These are phyloP conservation scores for Acanthochlamys bracteata DNA, from an alignment of 106 monocot species.

Conservation along the genomic window DNA sequence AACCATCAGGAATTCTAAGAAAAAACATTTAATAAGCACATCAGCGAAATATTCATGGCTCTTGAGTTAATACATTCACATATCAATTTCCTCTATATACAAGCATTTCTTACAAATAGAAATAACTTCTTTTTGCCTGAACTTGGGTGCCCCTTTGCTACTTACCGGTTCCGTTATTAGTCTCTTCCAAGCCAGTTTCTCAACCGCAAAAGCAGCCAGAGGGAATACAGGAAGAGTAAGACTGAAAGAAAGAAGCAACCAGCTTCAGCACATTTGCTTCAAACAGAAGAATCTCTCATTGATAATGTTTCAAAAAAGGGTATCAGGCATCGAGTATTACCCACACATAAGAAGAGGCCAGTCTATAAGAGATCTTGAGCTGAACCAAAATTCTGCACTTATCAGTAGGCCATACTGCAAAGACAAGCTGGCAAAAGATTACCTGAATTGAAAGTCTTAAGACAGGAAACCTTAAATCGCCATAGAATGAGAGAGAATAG, in stretches of 20 bases:
- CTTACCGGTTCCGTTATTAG: slow-evolving; percentile 52
- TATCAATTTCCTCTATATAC: no score
- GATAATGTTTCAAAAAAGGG: not conserved
- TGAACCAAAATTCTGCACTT: slow-evolving; percentile 80
- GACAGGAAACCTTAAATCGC: no score
- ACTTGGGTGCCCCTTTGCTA: not conserved
- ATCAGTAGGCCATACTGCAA: slow-evolving; percentile 74
- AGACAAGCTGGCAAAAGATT: slow-evolving; percentile 6
- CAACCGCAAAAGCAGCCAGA: slow-evolving; percentile 40
- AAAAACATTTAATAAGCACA: no score
- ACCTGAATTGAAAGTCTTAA: not conserved
- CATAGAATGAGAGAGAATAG: not conserved
- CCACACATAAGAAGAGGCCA: slow-evolving; percentile 86
- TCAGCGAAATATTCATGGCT: no score
- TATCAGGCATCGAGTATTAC: slow-evolving; percentile 16
- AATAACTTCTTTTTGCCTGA: no score
- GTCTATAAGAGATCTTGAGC: slow-evolving; percentile 53
- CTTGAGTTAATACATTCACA: no score
- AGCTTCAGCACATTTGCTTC: not conserved
- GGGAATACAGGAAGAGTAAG: slow-evolving; percentile 51
- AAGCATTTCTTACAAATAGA: no score
- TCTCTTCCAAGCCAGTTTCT: slow-evolving; percentile 41
- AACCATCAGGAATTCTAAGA: no score
- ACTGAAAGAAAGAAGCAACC: slow-evolving; percentile 18
- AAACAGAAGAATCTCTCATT: not conserved